Evolutionary conservation across 2,329 filamentous ascomycete species (phyloP).

Genomic region (Colletotrichum orchidophilum): DNA sequence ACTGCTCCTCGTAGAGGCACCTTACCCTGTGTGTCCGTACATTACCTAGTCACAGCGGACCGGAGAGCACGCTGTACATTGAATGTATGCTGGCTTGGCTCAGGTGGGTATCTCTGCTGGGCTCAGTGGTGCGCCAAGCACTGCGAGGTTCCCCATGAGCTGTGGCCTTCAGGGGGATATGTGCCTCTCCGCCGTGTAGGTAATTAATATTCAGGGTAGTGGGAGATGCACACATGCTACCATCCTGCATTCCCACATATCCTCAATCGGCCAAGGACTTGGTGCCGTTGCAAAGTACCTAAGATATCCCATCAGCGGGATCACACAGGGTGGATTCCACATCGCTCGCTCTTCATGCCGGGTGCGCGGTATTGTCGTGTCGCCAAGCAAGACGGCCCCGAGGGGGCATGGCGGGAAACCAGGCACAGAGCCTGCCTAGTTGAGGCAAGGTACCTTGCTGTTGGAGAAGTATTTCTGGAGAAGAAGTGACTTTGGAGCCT

Average conservation of each 20-base stretch:
- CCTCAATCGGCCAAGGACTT: neutral
- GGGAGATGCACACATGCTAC: neutral
- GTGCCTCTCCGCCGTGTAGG: neutral
- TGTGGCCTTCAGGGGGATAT: neutral
- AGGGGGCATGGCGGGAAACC: neutral
- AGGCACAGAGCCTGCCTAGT: neutral
- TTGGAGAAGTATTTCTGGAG: neutral
- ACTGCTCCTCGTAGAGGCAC: neutral
- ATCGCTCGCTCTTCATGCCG: neutral
- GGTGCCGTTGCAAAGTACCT: neutral
- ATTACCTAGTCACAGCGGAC: neutral
- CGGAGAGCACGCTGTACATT: neutral
- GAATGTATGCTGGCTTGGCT: conserved; percentile 11
- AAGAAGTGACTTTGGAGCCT: neutral
- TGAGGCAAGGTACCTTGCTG: no score
- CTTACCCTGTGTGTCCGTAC: neutral
- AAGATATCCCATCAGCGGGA: neutral
- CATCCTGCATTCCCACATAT: neutral
- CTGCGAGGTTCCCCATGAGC: neutral
- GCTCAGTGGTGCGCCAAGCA: conserved; percentile 13
- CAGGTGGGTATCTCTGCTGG: neutral
- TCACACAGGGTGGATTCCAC: neutral
- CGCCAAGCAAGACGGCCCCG: neutral
- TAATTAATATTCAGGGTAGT: neutral
- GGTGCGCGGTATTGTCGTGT: neutral